Evolutionary conservation across 306 rosid species (phyloP), one percentile per base, ranked within the genome.

Genomic region (Cucurbita moschata): DNA sequence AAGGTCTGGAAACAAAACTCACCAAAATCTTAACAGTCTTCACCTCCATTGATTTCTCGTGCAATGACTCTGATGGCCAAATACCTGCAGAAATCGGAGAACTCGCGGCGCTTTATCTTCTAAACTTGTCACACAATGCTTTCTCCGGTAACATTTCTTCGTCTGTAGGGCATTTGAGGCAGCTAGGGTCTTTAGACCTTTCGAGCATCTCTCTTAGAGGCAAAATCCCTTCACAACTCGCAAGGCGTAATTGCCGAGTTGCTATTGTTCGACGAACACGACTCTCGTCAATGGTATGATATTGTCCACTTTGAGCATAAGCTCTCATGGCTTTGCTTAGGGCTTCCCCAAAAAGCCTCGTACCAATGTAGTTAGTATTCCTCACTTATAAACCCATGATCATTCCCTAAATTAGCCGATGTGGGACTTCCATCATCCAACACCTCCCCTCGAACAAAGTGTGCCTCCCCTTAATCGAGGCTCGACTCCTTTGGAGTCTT

Each of bases 161-260:
- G 12, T 72, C 85, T 6, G 3, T 86, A 0, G 81, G 80, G 8
- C 65, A 71, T 8, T 1, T 67, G 79, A 50, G 2, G 0, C 19
- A 60, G 4, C 61, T 86, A 4, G 87, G 79, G 73, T 79, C 85
- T n/a, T 63, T 86, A 2, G 89, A 83, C 75, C 54, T 19, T 19
- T 19, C 19, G 19, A 19, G 19, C 19, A 19, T 19, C 19, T 19
- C 19, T 19, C 19, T 19, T 19, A 19, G 2, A 0, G 81, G 78
- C 5, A 12, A 44, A 44, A 81, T 86, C 66, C 86, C 89, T 8
- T 0, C 30, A 2, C 18, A 55, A 7, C 52, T 83, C 6, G 75
- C 75, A 63, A 46, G 21, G 0, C 10, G 26, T 23, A 23, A 23
- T 23, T 23, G 26, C 26, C 19, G 19, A 19, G 19, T 19, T 19